Base-by-base conservation (phyloP, 2,329 filamentous ascomycete genomes). In the Trichoderma koningii region DNA sequence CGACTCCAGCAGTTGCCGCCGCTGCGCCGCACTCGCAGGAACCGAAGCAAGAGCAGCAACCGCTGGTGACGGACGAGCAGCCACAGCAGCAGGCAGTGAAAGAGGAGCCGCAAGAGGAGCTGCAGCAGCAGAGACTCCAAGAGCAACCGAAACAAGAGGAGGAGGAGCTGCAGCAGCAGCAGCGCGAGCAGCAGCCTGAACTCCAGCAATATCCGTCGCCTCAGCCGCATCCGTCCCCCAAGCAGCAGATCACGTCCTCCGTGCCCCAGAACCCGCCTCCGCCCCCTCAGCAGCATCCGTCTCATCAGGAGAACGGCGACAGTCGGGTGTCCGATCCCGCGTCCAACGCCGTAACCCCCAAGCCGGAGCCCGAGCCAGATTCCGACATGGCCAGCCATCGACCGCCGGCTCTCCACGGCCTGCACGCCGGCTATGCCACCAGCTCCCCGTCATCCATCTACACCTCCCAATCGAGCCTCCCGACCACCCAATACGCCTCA, bases 321-420 rank as follows among this genome's bases (percentile, higher is more conserved):
- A 71, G 69, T 70, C 70, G 69, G 71, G 70, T 70, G 63, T 62
- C 71, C 66, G 72, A 73, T 66, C 65, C 71, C 66, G 72, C 73
- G 67, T 65, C 70, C 69, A 70, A 67, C 59, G 66, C 60, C 21
- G 38, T 52, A 14, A 52, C 55, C 21, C 51, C 63, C 66, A 63
- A 62, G 23, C 47, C 62, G 56, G 66, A 65, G 10, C 51, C 63
- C 66, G 66, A 62, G 23, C 47, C 62, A 56, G 66, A 62, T 45
- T 52, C 69, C 64, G 72, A 76, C 66, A 77, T 77, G 76, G 72
- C 75, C 65, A 74, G 69, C 68, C 73, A 76, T 68, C 71, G 68
- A 53, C 65, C 68, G 4, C 48, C 17, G 34, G 61, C 62, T 14
- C 64, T 63, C 17, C 64, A 76, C 68, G 71, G 72, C 59, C 68